Percentiles rank a stretch among this genome's conserved stretches.
Conservation (phyloP, 208 protist genomes). For the Crithidia mellificae region DNA sequence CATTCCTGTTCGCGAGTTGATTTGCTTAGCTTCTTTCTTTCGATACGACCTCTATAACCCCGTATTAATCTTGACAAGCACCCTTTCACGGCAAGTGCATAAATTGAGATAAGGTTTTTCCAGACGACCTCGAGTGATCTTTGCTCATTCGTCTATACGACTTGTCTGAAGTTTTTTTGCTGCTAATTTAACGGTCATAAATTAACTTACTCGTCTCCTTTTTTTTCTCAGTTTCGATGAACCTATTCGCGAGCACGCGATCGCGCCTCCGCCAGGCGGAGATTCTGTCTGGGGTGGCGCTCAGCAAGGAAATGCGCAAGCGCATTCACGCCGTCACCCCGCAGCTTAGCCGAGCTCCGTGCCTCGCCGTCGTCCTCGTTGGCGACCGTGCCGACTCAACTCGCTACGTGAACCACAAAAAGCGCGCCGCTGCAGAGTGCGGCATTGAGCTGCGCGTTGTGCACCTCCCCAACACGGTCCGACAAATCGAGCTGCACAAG, state of each 20-base stretch:
- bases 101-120: too few species aligned
- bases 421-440: slow-evolving; percentile 44
- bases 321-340: slow-evolving; percentile 38
- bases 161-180: too few species aligned
- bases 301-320: slow-evolving; percentile 45
- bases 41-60: too few species aligned
- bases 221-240: too few species aligned
- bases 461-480: slow-evolving; percentile 31
- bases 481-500: slow-evolving; percentile 42
- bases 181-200: too few species aligned
- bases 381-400: slow-evolving; percentile 79
- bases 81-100: too few species aligned
- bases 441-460: slow-evolving; percentile 49
- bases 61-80: too few species aligned
- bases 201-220: too few species aligned
- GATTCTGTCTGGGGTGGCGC: slow-evolving; percentile 42
- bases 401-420: slow-evolving; percentile 82
- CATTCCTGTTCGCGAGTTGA: too few species aligned
- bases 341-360: slow-evolving; percentile 49
- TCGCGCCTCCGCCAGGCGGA: slow-evolving; percentile 28
- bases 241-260: not conserved
- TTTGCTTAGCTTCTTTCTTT: too few species aligned
- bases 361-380: slow-evolving; percentile 94
- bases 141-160: too few species aligned
- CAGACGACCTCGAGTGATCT: too few species aligned